These are phyloP conservation scores for Mrakia blollopis DNA, from an alignment of 768 basidiomycete species.

Conservation along the genomic window DNA sequence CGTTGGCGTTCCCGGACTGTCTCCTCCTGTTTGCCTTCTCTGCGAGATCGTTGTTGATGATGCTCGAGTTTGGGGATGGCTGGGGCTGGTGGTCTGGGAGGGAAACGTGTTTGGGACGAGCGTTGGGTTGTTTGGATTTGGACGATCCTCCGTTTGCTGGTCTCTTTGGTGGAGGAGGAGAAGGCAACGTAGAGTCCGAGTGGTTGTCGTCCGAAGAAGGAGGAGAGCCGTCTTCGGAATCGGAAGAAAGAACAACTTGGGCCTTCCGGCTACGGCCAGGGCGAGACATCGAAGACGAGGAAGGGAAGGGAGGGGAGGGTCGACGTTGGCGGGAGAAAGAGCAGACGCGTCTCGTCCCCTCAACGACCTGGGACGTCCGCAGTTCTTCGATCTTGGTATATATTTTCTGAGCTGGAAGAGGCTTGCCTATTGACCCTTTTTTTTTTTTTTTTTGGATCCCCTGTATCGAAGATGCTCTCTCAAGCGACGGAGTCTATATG, in stretches of 20 bases:
- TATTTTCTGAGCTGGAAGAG: too few species aligned
- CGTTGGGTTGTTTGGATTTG: slow-evolving; percentile 1
- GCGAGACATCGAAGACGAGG: neutral
- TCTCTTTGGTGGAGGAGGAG: slow-evolving; percentile 12
- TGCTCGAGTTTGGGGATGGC: neutral
- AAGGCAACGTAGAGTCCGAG: slow-evolving; percentile 1
- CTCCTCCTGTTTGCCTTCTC: slow-evolving; percentile 19
- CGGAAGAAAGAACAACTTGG: slow-evolving; percentile 3
- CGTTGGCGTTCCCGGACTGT: slow-evolving; percentile 3
- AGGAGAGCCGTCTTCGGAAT: slow-evolving; percentile 1
- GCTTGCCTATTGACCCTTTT: too few species aligned
- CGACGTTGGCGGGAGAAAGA: neutral
- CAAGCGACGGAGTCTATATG: too few species aligned
- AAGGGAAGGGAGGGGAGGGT: neutral
- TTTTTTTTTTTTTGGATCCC: too few species aligned
- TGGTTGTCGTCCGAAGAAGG: neutral
- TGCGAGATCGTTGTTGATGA: slow-evolving; percentile 19
- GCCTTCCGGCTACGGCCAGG: slow-evolving; percentile 1
- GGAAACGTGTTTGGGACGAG: slow-evolving; percentile 7
- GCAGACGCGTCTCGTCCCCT: neutral
- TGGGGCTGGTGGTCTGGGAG: neutral
- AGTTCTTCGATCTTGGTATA: too few species aligned
- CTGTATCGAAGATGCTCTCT: too few species aligned
- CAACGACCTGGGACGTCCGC: neutral
- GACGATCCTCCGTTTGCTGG: neutral